Conservation (phyloP, 768 basidiomycete genomes). For the Albatrellus ellisii region DNA sequence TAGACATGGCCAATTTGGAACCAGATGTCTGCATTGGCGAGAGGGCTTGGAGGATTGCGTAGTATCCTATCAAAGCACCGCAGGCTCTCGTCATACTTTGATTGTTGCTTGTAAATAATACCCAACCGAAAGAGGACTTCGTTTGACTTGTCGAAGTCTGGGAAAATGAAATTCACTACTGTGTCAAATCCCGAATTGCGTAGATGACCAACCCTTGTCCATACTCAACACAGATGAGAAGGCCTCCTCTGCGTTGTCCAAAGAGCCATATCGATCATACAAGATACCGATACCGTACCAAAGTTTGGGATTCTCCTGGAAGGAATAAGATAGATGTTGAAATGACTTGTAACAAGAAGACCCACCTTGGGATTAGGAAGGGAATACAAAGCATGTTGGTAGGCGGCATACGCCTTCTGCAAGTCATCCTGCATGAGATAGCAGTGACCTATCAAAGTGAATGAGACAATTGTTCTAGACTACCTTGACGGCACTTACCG, state of each 20-base stretch:
- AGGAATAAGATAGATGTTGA: conserved; percentile 5
- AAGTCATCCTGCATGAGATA: conserved; percentile 99
- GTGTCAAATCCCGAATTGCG: neutral
- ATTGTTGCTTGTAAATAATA: conserved; percentile 99
- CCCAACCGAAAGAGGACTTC: conserved; percentile 97
- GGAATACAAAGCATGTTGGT: conserved; percentile 94
- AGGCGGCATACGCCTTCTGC: conserved; percentile 96
- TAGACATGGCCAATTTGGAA: conserved; percentile 99
- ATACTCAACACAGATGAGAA: conserved; percentile 92
- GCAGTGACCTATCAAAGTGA: conserved; percentile 59
- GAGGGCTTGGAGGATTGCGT: conserved; percentile 87
- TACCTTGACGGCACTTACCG: conserved; percentile 33
- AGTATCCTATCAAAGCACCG: conserved; percentile 95
- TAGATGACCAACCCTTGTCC: conserved; percentile 65
- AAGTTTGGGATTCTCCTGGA: conserved; percentile 86
- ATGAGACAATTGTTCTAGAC: conserved; percentile 9
- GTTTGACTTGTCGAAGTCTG: conserved; percentile 97
- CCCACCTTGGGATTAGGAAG: conserved; percentile 88
- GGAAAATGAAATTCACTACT: conserved; percentile 3
- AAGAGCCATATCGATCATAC: conserved; percentile 94
- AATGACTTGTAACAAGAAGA: conserved; percentile 5
- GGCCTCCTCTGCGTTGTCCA: conserved; percentile 98
- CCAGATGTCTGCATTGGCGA: conserved; percentile 97
- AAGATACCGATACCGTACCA: conserved; percentile 99
- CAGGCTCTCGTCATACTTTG: conserved; percentile 81